phyloP scores from a whole-genome alignment of 305 asterid species.

The Stenogyne calaminthoides region DNA sequence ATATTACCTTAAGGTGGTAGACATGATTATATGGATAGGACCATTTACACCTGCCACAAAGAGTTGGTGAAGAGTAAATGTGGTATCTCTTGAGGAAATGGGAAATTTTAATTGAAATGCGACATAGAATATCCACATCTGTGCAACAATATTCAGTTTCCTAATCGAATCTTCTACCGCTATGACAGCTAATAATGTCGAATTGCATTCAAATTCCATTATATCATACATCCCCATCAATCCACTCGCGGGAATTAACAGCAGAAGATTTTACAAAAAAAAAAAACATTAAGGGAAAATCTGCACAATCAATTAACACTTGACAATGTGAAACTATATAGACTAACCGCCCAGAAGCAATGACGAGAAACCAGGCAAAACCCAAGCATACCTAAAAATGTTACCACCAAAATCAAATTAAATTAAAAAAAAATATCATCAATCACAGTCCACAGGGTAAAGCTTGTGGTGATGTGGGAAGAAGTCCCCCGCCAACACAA shows the following conservation, averaged over 20 bases:
- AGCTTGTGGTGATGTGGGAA: too few species aligned
- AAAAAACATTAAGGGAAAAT: neutral
- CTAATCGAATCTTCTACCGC: neutral
- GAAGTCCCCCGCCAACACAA: too few species aligned
- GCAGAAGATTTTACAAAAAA: neutral
- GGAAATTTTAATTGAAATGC: neutral
- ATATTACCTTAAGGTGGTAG: conserved; percentile 41
- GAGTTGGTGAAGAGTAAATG: conserved; percentile 19
- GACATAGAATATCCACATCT: neutral
- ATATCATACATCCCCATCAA: neutral
- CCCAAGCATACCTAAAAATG: conserved; percentile 46
- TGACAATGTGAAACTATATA: conserved; percentile 1
- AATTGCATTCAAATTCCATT: neutral
- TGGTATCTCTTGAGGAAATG: neutral
- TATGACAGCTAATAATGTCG: neutral
- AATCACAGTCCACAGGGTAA: neutral
- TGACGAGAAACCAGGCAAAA: conserved; percentile 51
- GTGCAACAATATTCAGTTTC: conserved; percentile 2
- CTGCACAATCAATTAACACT: neutral
- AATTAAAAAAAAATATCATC: neutral
- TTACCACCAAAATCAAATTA: conserved; percentile 16
- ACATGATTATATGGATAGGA: conserved; percentile 46
- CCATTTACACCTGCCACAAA: conserved; percentile 51
- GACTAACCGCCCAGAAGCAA: conserved; percentile 54
- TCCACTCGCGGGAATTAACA: neutral